A percentile compares a stretch with the other conserved stretches of the same genome.
Evolutionary conservation across 805 yeast genomes (phyloP).

Genomic region (Dipodascus albidus): DNA sequence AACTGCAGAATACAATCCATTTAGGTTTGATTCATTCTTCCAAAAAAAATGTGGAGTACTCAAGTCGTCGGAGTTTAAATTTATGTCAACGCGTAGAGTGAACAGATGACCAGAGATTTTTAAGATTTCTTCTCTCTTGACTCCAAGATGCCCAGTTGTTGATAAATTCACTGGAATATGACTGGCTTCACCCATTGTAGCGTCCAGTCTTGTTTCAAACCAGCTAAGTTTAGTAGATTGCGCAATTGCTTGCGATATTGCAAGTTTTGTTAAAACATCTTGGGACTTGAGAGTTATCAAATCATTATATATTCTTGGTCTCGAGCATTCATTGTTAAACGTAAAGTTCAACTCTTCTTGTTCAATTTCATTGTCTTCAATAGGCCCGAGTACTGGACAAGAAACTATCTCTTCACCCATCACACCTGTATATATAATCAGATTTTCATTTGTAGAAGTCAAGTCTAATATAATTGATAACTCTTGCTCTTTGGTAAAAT

Average conservation of each 20-base stretch:
- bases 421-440: constrained; percentile 6
- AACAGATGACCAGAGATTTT: constrained; percentile 85
- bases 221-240: constrained; percentile 87
- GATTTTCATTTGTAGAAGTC: constrained; percentile 41
- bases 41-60: constrained; percentile 97
- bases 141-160: constrained; percentile 75
- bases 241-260: constrained; percentile 93
- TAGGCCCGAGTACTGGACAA: constrained; percentile 53
- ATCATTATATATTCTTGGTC: constrained; percentile 63
- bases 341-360: constrained; percentile 79
- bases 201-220: constrained; percentile 86
- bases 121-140: constrained; percentile 71
- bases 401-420: constrained; percentile 7
- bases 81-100: constrained; percentile 86
- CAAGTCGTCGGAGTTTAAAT: constrained; percentile 75
- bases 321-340: constrained; percentile 36
- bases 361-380: constrained; percentile 78
- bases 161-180: constrained; percentile 84
- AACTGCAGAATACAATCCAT: constrained; percentile 81
- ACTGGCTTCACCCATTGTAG: constrained; percentile 69
- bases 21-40: constrained; percentile 88
- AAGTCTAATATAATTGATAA: constrained; percentile 88
- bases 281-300: constrained; percentile 84
- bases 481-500: constrained; percentile 84
- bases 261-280: constrained; percentile 82